Evolutionary conservation across 352 stramenopile genomes (phyloP), one percentile per base, ranked within the genome.

Genomic region (Phytophthora agathidicida): DNA sequence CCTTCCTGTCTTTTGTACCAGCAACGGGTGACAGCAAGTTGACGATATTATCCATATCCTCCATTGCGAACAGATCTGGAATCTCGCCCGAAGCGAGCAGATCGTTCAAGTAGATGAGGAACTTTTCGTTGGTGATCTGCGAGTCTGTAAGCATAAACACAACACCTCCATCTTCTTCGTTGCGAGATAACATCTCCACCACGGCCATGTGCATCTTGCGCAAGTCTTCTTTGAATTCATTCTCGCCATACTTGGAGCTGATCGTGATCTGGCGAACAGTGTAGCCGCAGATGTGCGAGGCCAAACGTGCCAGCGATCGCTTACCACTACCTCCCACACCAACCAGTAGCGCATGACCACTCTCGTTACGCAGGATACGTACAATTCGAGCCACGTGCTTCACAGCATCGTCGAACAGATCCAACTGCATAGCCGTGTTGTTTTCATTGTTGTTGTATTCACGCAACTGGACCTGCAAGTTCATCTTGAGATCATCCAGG

Each of bases 141-240:
- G 83, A 96, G 60, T 99, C 96, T 1, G 91, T 98, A 7, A 99
- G 73, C 62, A 99, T 89, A 60, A 98, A 98, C 36, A 98, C 91
- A 27, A 98, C 75, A 3, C 90, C 92, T 28, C 81, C 82, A 32
- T 93, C 83, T 35, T 93, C 84, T 81, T 95, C 84, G 20, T 83
- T 86, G 20, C 86, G 80, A 22, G 82, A 90, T 5, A 91, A 55
- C 80, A 98, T 94, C 27, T 98, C 93, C 31, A 98, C 96, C 23
- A 98, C 73, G 5, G 82, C 92, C 58, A 97, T 88, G 73, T 97
- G 97, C 88, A 98, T 97, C 53, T 87, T 91, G 39, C 96, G 95
- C 46, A 99, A 64, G 65, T 99, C 95, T 59, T 99, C 96, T 58
- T 99, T 99, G 50, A 99, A 96, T 65, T 98, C 94, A 59, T 97